Evolutionary conservation across 805 yeast species (phyloP), one percentile per base, ranked within the genome.

Genomic region (Metschnikowia shivogae): DNA sequence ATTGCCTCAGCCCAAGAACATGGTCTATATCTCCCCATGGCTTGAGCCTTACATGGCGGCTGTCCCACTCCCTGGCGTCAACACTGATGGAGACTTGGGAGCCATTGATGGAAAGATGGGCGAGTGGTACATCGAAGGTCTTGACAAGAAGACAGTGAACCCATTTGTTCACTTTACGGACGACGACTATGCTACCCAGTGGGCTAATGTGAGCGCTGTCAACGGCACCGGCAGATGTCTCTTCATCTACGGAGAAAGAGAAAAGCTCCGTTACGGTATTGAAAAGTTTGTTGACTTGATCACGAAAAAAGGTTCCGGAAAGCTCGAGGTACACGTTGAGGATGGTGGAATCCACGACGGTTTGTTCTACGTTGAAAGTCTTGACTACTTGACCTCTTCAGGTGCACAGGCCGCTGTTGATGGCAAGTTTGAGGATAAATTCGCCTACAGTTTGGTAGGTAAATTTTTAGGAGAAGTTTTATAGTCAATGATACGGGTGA

Each of bases 281-380:
- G 70, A 64, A 46, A 51, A 48, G 9, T 64, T 62, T 35, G 35
- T 55, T 8, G 50, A 56, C 6, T 43, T 53, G 19, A 49, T 61
- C 32, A 53, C 61, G 41, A 44, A 45, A 6, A 41, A 55, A 5
- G 48, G 48, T 9, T 28, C 34, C 10, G 61, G 57, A 24, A 52
- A 54, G 20, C 41, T 66, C 17, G 48, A 53, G 27, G 47, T 45
- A 3, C 48, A 48, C 30, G 38, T 60, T 10, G 72, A 67, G 40
- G 53, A 55, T 4, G 70, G 70, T 12, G 72, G 71, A 28, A 60
- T 65, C 28, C 72, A 67, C 50, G 70, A 63, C 32, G 59, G 63
- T 3, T 39, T 64, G 45, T 61, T 65, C 28, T 64, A 63, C 47
- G 67, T 66, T 6, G 72, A 67, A 49, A 52, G 64, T 36, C 52